Evolutionary conservation across 2,329 filamentous ascomycete species (phyloP), one percentile per base, ranked within the genome.

Genomic region (Nemania sp.): DNA sequence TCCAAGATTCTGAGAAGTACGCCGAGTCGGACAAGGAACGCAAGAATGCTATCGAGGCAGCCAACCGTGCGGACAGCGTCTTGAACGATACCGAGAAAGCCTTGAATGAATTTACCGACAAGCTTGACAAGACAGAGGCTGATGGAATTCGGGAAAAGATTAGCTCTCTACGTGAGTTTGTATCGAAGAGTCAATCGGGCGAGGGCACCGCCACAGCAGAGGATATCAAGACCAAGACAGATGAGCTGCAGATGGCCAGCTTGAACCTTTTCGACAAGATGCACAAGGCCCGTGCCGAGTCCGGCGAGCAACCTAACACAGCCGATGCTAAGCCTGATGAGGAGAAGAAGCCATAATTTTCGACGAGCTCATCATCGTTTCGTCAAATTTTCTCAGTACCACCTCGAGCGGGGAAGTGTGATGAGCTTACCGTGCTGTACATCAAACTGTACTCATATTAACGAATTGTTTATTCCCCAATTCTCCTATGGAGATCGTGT

Each of bases 211-310:
- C 90, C 73, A 96, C 92, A 63, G 90, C 93, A 53, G 90, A 91
- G 68, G 91, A 98, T 80, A 89, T 99, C 80, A 98, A 98, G 90
- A 87, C 91, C 83, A 97, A 97, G 91, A 96, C 91, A 73, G 95
- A 98, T 69, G 94, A 97, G 80, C 90, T 99, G 75, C 95, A 98
- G 83, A 91, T 90, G 77, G 91, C 94, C 70, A 94, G 90, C 80
- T 84, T 99, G 81, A 96, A 91, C 81, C 88, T 98, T 74, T 98
- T 99, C 79, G 95, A 98, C 84, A 97, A 98, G 90, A 97, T 99
- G 91, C 94, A 99, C 90, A 96, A 96, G 86, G 92, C 94, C 70
- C 89, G 91, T 72, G 78, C 80, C 70, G 90, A 93, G 82, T 83
- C 82, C 70, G 77, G 81, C 73, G 78, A 85, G 75, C 79, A 84